Evolutionary conservation across 352 stramenopile genomes (phyloP), one percentile per base, ranked within the genome.

Genomic region (Phytophthora sp.): DNA sequence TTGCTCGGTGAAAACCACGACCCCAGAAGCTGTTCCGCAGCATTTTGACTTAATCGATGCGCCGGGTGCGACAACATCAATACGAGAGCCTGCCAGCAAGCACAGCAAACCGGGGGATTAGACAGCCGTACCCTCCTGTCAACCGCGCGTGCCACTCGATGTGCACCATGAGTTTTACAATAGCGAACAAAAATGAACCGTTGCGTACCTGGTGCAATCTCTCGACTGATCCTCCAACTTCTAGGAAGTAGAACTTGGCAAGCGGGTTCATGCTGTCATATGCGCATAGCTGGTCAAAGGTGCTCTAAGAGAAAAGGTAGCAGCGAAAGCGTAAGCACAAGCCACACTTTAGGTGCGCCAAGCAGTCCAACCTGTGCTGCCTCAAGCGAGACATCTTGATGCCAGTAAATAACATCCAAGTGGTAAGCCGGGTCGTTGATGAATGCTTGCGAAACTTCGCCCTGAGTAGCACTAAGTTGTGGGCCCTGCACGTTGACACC

Each of bases 391-490:
- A 74, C 56, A 17, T 65, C 53, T 48, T 56, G 51, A 63, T 87
- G 71, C 75, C 75, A 85, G 53, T 85, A 87, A 28, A 87, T 66
- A 10, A 73, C 58, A 37, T 87, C 75, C 23, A 87, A 32, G 38
- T 82, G 56, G 51, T 51, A 79, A 34, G 38, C 52, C 35, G 61
- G 39, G 23, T 81, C 55, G 20, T 50, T 46, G 20, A 74, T 64
- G 43, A 87, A 84, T 17, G 58, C 41, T 5, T 20, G 28, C 1
- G 69, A 55, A 11, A 53, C 53, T 54, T 57, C 38, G 13, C 11
- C 24, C 18, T 68, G 60, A 28, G 39, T 72, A 15, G 32, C 15
- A 2, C 51, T 39, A 7, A 80, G 32, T 20, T 51, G 45, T 41
- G 55, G 60, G 18, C 28, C 54, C 68, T 78, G 31, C 34, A 37